Percentiles rank a stretch among this genome's conserved stretches.
These are phyloP conservation scores for Coniella lustricola DNA, from an alignment of 2,329 filamentous ascomycete species.

Conservation along the genomic window DNA sequence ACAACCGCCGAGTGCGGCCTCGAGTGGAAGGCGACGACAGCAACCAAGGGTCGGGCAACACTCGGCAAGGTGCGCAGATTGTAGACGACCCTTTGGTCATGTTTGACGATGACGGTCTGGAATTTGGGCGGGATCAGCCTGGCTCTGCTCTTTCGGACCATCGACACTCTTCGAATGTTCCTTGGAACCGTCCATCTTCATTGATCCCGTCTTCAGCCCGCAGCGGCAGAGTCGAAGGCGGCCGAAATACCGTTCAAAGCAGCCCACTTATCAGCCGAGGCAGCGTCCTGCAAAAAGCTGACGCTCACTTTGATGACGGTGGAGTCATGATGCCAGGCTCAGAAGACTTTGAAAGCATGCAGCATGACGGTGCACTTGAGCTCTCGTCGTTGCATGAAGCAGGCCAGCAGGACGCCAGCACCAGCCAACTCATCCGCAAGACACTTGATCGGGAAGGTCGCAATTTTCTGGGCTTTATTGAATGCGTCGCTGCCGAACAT, in stretches of 20 bases:
- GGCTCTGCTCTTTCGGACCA: conserved; percentile 16
- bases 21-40: conserved; percentile 24
- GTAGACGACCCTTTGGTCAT: conserved; percentile 16
- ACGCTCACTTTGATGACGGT: conserved; percentile 43
- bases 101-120: conserved; percentile 17
- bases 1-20: conserved; percentile 31
- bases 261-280: conserved; percentile 33
- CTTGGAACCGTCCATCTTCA: conserved; percentile 46
- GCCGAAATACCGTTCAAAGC: conserved; percentile 24
- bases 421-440: conserved; percentile 26
- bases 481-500: conserved; percentile 25
- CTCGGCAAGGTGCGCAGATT: conserved; percentile 18
- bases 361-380: conserved; percentile 21
- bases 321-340: conserved; percentile 25
- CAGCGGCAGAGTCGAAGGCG: conserved; percentile 31
- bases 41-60: conserved; percentile 2
- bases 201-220: conserved; percentile 40
- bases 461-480: conserved; percentile 39
- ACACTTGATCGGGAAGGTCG: conserved; percentile 38
- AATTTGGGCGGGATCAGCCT: conserved; percentile 23
- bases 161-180: conserved; percentile 36
- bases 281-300: conserved; percentile 29
- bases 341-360: conserved; percentile 25
- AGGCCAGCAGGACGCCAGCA: conserved; percentile 18
- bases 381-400: conserved; percentile 25